Evolutionary conservation across 257 asterid species (phyloP).

Genomic region (Gynochthodes officinalis): DNA sequence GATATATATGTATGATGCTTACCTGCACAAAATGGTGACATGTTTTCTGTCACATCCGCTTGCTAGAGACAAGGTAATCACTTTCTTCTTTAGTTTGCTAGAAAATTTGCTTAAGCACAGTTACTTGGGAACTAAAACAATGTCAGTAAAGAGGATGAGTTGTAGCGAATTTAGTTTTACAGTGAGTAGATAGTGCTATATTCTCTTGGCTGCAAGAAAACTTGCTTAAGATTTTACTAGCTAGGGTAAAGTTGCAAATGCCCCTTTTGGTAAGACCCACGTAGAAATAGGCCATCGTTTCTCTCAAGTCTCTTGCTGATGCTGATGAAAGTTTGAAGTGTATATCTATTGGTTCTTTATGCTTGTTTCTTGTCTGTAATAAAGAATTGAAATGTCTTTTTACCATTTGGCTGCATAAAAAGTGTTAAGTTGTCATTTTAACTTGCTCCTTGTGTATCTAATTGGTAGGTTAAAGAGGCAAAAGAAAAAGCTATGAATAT

Average conservation of each 20-base stretch:
- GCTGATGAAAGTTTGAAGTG: too few species aligned
- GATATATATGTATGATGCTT: constrained; percentile 82
- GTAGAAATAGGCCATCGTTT: too few species aligned
- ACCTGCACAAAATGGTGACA: constrained; percentile 82
- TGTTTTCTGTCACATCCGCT: constrained; percentile 88
- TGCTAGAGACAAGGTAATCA: constrained; percentile 78
- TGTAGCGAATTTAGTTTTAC: neutral
- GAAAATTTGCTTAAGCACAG: neutral
- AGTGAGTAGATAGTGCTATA: neutral
- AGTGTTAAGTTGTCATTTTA: neutral
- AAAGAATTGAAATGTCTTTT: neutral
- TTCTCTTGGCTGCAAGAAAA: constrained; percentile 1
- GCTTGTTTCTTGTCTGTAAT: neutral
- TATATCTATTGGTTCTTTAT: neutral
- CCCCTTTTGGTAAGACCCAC: neutral
- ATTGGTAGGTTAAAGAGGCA: constrained; percentile 74
- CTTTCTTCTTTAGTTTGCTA: constrained; percentile 16
- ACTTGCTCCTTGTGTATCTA: neutral
- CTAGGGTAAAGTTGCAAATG: neutral
- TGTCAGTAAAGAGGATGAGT: neutral
- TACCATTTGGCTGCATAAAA: neutral
- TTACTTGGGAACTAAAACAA: neutral
- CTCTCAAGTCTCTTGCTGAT: too few species aligned
- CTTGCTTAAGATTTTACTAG: neutral
- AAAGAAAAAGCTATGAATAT: constrained; percentile 85